Conservation (phyloP, 2,329 filamentous ascomycete species). For the Hymenoscyphus fraxineus region DNA sequence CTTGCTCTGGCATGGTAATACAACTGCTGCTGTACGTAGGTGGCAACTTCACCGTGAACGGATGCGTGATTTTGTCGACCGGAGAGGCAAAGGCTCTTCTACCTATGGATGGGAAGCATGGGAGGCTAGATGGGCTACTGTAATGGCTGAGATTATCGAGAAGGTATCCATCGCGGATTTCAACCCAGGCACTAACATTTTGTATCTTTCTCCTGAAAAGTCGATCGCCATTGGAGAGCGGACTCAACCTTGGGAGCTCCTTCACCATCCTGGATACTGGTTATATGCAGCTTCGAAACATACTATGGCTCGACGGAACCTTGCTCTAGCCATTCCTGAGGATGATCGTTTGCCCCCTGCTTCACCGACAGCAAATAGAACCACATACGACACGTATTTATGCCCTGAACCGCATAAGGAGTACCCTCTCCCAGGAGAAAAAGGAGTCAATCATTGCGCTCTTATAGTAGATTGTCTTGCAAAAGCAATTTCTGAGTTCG, state of each 20-base stretch:
- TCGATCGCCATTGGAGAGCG: conserved; percentile 50
- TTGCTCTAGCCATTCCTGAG: conserved; percentile 56
- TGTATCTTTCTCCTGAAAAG: conserved; percentile 58
- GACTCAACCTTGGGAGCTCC: conserved; percentile 58
- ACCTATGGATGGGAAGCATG: conserved; percentile 95
- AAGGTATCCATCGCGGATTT: conserved; percentile 51
- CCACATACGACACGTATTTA: conserved; percentile 62
- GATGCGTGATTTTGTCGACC: conserved; percentile 73
- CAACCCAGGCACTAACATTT: conserved; percentile 39
- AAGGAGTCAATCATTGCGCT: conserved; percentile 52
- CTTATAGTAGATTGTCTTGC: conserved; percentile 52
- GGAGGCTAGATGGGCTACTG: conserved; percentile 69
- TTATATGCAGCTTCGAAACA: conserved; percentile 59
- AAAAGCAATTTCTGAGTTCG: conserved; percentile 51
- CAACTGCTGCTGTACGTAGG: conserved; percentile 72
- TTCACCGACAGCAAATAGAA: conserved; percentile 43
- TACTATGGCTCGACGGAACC: conserved; percentile 47
- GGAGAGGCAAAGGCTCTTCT: conserved; percentile 76
- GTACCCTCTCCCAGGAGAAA: conserved; percentile 45
- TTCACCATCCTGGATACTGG: conserved; percentile 67
- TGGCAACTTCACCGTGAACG: conserved; percentile 77
- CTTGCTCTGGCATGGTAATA: conserved; percentile 73
- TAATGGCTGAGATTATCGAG: conserved; percentile 60
- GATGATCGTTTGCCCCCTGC: conserved; percentile 54
- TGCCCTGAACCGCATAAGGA: conserved; percentile 62